Base-by-base conservation (phyloP, 2,329 filamentous ascomycete genomes). In the Bimuria novae-zelandiae region DNA sequence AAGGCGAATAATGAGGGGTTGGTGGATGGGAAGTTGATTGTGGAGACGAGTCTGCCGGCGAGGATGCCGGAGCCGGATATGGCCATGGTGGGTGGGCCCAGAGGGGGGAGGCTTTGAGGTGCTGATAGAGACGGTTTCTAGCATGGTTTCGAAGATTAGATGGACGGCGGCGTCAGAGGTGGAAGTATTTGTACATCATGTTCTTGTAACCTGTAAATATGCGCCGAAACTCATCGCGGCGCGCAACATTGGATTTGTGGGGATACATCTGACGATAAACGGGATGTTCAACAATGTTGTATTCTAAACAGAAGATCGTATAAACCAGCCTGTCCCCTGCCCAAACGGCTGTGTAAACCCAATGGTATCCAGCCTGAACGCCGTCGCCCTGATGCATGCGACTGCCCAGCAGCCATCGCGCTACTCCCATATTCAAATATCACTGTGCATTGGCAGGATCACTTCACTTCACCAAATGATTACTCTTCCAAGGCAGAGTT, bases 1-100 rank as follows among this genome's bases (percentile, higher is more conserved):
- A 82, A 77, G 66, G 73, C 76, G 51, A 74, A 84, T 47, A 75
- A 80, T 14, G 85, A 85, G 16, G 69, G 71, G 52, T 59, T 89
- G 42, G 73, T 92, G n/a, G 77, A 81, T 50, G 79, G 81, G 43
- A 73, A 74, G 33, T 75, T 75, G 55, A 57, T 75, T 8, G 70
- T 80, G 30, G 69, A 68, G 14, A 63, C 62, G 32, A 64, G 60
- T 23, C 47, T 74, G 56, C 67, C 68, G 30, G 65, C 65, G 42
- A 49, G 59, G 36, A 44, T 46, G 17, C 49, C 52, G 12, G 40
- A 56, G 37, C 42, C 57, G 3, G 62, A 62, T 52, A 52, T 57
- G 4, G 63, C 69, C 7, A 47, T 60, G 51, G 59, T 63, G 3
- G 57, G 59, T 12, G 60, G 56, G 17, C 36, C 52, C 35, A 49